Evolutionary conservation across 495 filamentous ascomycete genomes (phyloP).

Genomic region (Lophiotrema nucula): DNA sequence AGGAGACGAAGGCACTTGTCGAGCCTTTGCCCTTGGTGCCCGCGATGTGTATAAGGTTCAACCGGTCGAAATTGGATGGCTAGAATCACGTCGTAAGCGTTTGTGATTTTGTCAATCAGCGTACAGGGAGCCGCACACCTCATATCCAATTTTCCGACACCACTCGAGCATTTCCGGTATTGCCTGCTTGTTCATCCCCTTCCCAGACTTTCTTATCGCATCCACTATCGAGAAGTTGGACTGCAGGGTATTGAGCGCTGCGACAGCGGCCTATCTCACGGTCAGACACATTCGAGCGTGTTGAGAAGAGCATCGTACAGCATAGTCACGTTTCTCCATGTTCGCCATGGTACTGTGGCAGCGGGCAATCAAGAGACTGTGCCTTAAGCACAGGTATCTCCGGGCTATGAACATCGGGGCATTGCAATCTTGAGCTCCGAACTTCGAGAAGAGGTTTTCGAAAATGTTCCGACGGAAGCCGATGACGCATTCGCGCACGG

Average conservation of each 20-base stretch:
- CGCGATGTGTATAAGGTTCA: slow-evolving; percentile 81
- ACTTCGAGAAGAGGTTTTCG: no score
- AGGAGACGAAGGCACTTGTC: slow-evolving; percentile 68
- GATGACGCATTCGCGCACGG: no score
- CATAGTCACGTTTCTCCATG: slow-evolving; percentile 32
- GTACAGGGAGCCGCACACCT: slow-evolving; percentile 50
- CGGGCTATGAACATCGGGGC: no score
- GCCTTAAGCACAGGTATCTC: no score
- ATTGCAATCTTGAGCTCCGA: no score
- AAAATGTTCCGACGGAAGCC: no score
- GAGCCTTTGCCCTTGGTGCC: slow-evolving; percentile 94
- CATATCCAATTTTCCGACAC: slow-evolving; percentile 74
- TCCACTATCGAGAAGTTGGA: slow-evolving; percentile 79
- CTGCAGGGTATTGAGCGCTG: slow-evolving; percentile 85
- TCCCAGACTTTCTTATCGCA: slow-evolving; percentile 66
- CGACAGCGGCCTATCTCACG: slow-evolving; percentile 68
- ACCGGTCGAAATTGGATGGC: slow-evolving; percentile 70
- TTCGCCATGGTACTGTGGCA: no score
- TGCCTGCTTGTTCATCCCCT: slow-evolving; percentile 63
- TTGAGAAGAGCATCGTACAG: slow-evolving; percentile 8
- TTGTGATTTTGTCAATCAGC: neutral
- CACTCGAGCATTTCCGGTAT: slow-evolving; percentile 76
- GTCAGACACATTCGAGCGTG: neutral
- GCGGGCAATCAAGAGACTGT: no score
- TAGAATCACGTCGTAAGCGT: slow-evolving; percentile 32